Conservation (phyloP, 345 rosid genomes). For the Arabis alpina region DNA sequence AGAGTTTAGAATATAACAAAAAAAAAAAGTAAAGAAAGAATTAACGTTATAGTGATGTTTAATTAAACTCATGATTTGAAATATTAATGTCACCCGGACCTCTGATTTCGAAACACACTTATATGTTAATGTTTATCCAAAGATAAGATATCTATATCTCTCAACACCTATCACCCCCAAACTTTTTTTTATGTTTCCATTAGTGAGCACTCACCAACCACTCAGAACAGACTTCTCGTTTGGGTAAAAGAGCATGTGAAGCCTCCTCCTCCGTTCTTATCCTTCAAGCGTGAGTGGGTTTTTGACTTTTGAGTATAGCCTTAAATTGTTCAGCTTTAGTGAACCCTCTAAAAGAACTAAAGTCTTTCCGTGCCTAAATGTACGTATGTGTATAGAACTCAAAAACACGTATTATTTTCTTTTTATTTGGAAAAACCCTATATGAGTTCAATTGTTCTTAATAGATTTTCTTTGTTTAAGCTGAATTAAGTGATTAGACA, state of each 20-base stretch:
- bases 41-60: too few species aligned
- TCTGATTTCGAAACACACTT: too few species aligned
- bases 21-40: too few species aligned
- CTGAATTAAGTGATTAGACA: too few species aligned
- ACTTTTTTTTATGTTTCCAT: conserved; percentile 4
- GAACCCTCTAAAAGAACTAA: background rate
- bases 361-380: background rate
- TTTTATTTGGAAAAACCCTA: background rate
- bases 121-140: too few species aligned
- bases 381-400: background rate
- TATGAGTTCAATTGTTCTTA: background rate
- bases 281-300: background rate
- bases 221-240: background rate
- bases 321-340: background rate
- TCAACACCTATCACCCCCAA: background rate
- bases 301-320: background rate
- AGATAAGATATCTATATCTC: background rate
- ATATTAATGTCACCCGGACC: too few species aligned
- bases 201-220: conserved; percentile 4
- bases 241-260: background rate
- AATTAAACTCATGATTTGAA: too few species aligned
- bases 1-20: too few species aligned
- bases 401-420: background rate
- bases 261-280: conserved; percentile 1
- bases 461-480: too few species aligned